Evolutionary conservation across 2,329 filamentous ascomycete species (phyloP).

Genomic region (Penicillium griseofulvum): DNA sequence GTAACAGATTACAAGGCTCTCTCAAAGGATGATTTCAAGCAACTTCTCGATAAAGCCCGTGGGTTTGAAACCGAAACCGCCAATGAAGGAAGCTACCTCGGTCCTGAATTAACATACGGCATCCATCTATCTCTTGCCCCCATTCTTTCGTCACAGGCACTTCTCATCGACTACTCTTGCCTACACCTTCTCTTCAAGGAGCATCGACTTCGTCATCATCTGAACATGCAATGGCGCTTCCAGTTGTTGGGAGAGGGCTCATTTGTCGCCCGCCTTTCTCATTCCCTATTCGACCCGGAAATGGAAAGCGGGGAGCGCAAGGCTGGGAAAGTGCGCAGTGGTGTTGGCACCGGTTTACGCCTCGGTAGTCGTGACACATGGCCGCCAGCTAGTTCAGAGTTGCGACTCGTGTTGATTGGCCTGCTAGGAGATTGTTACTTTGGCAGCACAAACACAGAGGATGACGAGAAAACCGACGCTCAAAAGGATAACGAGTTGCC

Average conservation of each 20-base stretch:
- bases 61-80: conserved; percentile 15
- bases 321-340: conserved; percentile 65
- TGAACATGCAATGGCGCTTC: conserved; percentile 73
- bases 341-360: conserved; percentile 75
- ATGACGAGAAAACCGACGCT: conserved; percentile 20
- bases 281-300: conserved; percentile 81
- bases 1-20: conserved; percentile 24
- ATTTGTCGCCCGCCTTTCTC: conserved; percentile 75
- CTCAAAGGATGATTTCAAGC: conserved; percentile 30
- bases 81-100: conserved; percentile 25
- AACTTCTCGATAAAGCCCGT: conserved; percentile 28
- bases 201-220: conserved; percentile 69
- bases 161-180: conserved; percentile 72
- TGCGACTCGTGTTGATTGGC: conserved; percentile 85
- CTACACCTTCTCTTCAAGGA: conserved; percentile 72
- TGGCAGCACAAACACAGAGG: conserved; percentile 23
- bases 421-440: conserved; percentile 74
- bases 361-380: conserved; percentile 78
- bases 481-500: conserved; percentile 51
- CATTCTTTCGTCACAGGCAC: conserved; percentile 69
- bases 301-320: conserved; percentile 74
- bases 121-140: conserved; percentile 70
- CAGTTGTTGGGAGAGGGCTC: conserved; percentile 81
- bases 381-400: conserved; percentile 90
- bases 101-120: conserved; percentile 51